A percentile compares a stretch with the other conserved stretches of the same genome.
phyloP scores from a whole-genome alignment of 2,329 filamentous ascomycete species.

The Monosporascus sp. region DNA sequence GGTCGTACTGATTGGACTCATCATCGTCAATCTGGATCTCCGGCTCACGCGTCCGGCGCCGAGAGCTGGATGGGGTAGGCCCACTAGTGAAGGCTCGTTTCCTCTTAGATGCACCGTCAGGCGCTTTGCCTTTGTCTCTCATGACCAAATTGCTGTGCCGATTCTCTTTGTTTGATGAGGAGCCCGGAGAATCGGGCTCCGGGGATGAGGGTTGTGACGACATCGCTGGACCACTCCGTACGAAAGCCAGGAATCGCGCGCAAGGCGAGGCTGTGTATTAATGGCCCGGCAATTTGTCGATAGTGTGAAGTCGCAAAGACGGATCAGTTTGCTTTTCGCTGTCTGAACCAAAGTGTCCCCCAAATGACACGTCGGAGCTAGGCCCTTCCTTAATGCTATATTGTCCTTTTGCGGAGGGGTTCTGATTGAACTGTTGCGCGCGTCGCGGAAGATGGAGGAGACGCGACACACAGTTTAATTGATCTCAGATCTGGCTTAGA shows the following conservation, averaged over 20 bases:
- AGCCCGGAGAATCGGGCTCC: conserved; percentile 13
- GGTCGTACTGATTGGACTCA: conserved; percentile 60
- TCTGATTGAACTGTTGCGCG: not conserved
- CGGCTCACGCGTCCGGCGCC: conserved; percentile 25
- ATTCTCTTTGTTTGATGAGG: conserved; percentile 10
- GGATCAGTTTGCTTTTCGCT: too few relatives aligned
- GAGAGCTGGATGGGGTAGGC: conserved; percentile 17
- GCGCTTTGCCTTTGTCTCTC: conserved; percentile 23
- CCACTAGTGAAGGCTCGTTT: conserved; percentile 26
- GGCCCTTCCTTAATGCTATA: too few relatives aligned
- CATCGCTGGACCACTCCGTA: conserved; percentile 8
- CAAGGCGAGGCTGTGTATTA: not conserved
- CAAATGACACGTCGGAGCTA: too few relatives aligned
- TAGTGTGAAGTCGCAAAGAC: too few relatives aligned
- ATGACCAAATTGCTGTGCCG: conserved; percentile 21
- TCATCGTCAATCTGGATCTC: conserved; percentile 13
- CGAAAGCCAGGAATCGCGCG: not conserved
- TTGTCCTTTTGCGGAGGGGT: too few relatives aligned
- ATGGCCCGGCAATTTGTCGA: too few relatives aligned
- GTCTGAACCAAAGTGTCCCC: too few relatives aligned
- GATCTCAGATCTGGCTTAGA: not conserved
- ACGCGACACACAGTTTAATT: not conserved
- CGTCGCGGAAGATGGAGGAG: not conserved
- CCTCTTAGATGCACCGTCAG: conserved; percentile 21
- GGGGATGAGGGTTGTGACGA: conserved; percentile 16